Evolutionary conservation across 1,139 yeast species (phyloP).

Genomic region (Diutina siamensis): DNA sequence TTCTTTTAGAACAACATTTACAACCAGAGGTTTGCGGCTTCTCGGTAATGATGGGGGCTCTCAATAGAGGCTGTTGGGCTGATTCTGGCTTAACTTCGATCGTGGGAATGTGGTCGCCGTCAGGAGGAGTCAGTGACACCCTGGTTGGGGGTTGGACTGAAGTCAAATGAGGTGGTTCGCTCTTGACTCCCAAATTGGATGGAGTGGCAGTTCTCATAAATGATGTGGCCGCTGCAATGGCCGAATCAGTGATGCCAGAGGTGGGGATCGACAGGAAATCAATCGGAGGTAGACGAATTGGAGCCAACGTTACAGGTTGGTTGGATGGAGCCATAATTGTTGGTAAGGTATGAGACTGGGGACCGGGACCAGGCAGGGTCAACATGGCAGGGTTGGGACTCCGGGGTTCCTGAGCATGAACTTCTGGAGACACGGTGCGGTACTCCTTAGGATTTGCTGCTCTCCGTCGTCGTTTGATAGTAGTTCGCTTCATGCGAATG

Average conservation of each 20-base stretch:
- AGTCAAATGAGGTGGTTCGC: neutral
- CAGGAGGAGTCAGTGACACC: neutral
- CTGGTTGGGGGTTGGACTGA: neutral
- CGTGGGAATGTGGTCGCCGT: too few species aligned
- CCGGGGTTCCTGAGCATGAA: conserved; percentile 6
- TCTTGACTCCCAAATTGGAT: neutral
- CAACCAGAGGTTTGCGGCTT: neutral
- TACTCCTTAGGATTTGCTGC: conserved; percentile 7
- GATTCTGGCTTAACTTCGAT: neutral
- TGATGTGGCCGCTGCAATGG: neutral
- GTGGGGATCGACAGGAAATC: neutral
- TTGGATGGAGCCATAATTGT: neutral
- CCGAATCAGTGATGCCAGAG: conserved; percentile 2
- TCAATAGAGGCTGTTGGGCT: neutral
- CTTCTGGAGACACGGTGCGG: neutral
- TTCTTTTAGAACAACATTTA: neutral
- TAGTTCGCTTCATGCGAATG: conserved; percentile 56
- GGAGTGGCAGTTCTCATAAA: neutral
- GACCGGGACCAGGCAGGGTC: neutral
- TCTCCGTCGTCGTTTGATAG: conserved; percentile 58
- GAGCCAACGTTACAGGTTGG: neutral
- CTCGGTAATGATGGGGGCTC: conserved; percentile 1
- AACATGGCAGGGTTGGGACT: conserved; percentile 1
- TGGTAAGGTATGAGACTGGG: neutral
- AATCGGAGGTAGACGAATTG: conserved; percentile 5